Percentiles rank a stretch among this genome's conserved stretches.
phyloP scores from a whole-genome alignment of 2,329 filamentous ascomycete species.

The Trichoderma guizhouense region DNA sequence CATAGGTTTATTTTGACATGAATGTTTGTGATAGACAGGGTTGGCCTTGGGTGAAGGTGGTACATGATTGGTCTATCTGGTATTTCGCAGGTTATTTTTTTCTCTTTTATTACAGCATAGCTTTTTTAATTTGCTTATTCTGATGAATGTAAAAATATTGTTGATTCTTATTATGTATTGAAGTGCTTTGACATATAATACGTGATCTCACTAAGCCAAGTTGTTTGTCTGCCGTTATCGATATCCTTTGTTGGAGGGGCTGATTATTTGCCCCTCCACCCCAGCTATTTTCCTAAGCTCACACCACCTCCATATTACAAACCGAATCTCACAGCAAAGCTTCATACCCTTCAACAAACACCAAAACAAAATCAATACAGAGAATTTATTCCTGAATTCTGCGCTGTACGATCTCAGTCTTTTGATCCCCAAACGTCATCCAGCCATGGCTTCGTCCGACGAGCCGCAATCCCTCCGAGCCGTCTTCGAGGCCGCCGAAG shows the following conservation, averaged over 20 bases:
- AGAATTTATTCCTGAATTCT: not conserved
- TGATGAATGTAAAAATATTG: not conserved
- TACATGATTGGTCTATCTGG: not conserved
- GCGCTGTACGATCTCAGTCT: not conserved
- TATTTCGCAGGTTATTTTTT: not conserved
- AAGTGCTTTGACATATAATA: not conserved
- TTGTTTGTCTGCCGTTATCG: not conserved
- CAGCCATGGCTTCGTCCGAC: slow-evolving; percentile 28
- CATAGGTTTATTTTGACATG: not conserved
- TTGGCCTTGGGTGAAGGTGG: not conserved
- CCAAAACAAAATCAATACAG: not conserved
- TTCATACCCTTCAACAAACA: not conserved
- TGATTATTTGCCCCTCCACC: not conserved
- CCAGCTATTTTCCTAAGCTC: not conserved
- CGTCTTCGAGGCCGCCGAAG: slow-evolving; percentile 49
- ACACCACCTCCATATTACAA: not conserved
- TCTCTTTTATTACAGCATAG: not conserved
- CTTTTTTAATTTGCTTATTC: not conserved
- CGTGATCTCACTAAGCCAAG: not conserved
- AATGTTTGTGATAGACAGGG: not conserved
- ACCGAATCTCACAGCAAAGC: not conserved
- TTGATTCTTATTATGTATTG: not conserved
- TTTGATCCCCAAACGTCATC: not conserved
- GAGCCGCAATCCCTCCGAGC: slow-evolving; percentile 49
- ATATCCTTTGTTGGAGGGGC: not conserved